A percentile compares a stretch with the other conserved stretches of the same genome.
Evolutionary conservation across 257 asterid genomes (phyloP).

Genomic region (Plantago elongata): DNA sequence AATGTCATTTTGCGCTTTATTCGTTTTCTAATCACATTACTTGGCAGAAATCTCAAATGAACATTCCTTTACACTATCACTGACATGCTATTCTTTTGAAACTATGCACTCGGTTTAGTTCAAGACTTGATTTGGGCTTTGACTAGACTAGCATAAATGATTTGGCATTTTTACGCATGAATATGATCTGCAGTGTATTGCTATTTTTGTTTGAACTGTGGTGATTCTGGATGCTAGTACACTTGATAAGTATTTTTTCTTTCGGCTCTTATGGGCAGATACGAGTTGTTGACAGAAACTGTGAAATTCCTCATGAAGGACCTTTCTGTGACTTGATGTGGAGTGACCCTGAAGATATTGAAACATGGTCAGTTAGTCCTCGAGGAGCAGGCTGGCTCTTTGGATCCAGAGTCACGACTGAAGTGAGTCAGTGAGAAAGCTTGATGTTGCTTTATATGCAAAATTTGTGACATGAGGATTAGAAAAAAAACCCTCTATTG

Average conservation of each 20-base stretch:
- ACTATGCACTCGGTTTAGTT: neutral
- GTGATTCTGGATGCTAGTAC: constrained; percentile 6
- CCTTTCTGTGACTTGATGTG: constrained; percentile 99
- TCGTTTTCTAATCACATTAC: neutral
- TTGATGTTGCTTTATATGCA: neutral
- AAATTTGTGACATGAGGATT: neutral
- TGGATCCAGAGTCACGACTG: constrained; percentile 96
- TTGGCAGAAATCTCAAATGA: constrained; percentile 1
- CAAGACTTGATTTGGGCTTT: too few relatives aligned
- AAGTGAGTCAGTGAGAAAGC: constrained; percentile 40
- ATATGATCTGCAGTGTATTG: neutral
- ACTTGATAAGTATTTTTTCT: neutral
- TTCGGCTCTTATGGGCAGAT: constrained; percentile 44
- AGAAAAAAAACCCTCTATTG: neutral
- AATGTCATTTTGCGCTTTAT: neutral
- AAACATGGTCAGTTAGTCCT: constrained; percentile 99
- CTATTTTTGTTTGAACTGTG: constrained; percentile 5
- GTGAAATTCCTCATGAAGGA: constrained; percentile 99
- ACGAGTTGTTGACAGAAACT: constrained; percentile 83
- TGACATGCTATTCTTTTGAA: constrained; percentile 9
- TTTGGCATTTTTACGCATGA: neutral
- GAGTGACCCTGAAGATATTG: constrained; percentile 99
- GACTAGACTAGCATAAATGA: too few relatives aligned
- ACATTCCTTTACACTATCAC: neutral
- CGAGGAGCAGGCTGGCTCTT: constrained; percentile 99